Evolutionary conservation across 768 basidiomycete species (phyloP).

Genomic region (Hericium erinaceus): DNA sequence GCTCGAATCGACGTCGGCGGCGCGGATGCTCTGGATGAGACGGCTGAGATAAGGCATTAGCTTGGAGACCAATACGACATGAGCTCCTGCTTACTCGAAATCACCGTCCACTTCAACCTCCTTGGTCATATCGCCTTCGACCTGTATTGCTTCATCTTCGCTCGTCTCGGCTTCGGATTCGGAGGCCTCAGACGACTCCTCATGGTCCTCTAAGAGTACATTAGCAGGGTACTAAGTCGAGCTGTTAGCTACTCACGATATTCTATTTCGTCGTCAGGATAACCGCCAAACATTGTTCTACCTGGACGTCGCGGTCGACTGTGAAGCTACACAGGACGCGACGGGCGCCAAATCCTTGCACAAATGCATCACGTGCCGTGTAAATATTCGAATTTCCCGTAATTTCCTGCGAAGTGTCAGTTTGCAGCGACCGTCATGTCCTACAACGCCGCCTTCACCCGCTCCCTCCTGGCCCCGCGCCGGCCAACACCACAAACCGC

Average conservation of each 20-base stretch:
- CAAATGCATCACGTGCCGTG: too few species aligned
- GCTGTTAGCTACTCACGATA: too few species aligned
- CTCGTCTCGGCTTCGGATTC: not conserved
- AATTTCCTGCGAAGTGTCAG: too few species aligned
- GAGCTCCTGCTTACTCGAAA: constrained; percentile 29
- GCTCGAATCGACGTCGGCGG: constrained; percentile 35
- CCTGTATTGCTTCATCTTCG: constrained; percentile 3
- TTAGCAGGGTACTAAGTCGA: too few species aligned
- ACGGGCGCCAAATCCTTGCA: too few species aligned
- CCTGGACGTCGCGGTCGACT: too few species aligned
- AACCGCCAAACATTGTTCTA: too few species aligned
- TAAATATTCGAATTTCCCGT: too few species aligned
- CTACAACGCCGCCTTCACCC: not conserved
- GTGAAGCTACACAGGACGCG: too few species aligned
- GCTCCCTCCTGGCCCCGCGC: not conserved
- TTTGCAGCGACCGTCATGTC: too few species aligned
- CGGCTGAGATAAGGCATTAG: constrained; percentile 28
- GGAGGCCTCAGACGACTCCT: not conserved
- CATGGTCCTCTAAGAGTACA: not conserved
- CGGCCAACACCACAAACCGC: not conserved
- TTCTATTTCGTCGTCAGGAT: too few species aligned
- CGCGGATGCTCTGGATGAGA: constrained; percentile 56
- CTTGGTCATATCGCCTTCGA: not conserved
- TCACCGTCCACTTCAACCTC: constrained; percentile 43
- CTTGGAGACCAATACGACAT: not conserved